phyloP scores from a whole-genome alignment of 2,329 filamentous ascomycete species.

The Stromatinia cepivora region DNA sequence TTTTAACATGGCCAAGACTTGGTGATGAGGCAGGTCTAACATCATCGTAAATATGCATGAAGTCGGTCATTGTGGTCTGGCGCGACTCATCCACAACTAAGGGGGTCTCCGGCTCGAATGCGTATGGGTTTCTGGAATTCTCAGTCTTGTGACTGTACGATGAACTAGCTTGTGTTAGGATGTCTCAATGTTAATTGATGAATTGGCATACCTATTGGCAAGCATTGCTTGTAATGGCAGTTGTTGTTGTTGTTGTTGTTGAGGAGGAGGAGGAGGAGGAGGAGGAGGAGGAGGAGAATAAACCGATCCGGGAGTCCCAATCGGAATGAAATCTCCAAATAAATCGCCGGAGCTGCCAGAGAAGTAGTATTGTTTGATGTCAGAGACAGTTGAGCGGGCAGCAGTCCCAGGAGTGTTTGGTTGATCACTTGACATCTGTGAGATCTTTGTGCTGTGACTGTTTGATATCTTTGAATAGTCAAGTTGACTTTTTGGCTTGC shows the following conservation, averaged over 20 bases:
- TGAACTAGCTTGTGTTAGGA: conserved; percentile 10
- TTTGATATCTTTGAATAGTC: neutral
- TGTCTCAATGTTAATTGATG: neutral
- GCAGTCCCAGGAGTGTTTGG: neutral
- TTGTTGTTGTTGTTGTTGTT: no score
- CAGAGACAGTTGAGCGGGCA: conserved; percentile 14
- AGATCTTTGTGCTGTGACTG: neutral
- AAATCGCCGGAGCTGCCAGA: conserved; percentile 9
- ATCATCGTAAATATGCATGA: conserved; percentile 27
- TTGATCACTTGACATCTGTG: neutral
- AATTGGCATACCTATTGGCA: neutral
- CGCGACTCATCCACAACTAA: conserved; percentile 25
- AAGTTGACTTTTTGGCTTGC: neutral
- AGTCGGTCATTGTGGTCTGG: conserved; percentile 35
- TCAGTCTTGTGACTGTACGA: conserved; percentile 8
- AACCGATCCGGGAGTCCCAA: conserved; percentile 14
- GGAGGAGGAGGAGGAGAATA: conserved; percentile 7
- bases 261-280: neutral
- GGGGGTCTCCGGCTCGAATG: conserved; percentile 37
- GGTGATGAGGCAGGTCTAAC: conserved; percentile 25
- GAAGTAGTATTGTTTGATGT: conserved; percentile 17
- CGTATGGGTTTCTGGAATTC: conserved; percentile 27
- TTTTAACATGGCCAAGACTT: conserved; percentile 30
- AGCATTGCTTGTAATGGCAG: neutral
- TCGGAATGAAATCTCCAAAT: conserved; percentile 20